Conservation (phyloP, 495 filamentous ascomycete genomes). For the Chaetomium fimeti region DNA sequence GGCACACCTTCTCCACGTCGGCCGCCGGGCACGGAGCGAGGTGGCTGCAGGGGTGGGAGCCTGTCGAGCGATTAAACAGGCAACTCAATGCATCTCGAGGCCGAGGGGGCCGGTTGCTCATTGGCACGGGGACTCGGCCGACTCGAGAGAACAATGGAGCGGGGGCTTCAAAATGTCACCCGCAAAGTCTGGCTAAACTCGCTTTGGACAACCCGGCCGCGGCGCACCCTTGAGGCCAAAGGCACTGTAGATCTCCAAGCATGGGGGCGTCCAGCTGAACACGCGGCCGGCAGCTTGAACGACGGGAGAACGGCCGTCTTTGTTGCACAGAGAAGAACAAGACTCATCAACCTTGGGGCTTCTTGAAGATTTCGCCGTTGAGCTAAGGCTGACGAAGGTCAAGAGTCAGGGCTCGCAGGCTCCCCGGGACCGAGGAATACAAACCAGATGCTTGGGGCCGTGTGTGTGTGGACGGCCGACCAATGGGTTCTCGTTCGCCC, state of each 20-base stretch:
- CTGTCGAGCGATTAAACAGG: constrained; percentile 40
- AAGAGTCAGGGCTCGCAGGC: background rate
- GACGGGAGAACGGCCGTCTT: background rate
- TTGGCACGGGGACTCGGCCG: constrained; percentile 34
- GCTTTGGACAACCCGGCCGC: constrained; percentile 25
- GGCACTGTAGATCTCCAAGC: constrained; percentile 23
- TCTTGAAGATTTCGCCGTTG: background rate
- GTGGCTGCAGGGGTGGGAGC: constrained; percentile 36
- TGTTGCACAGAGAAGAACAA: background rate
- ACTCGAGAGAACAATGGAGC: constrained; percentile 31
- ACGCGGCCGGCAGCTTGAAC: constrained; percentile 2
- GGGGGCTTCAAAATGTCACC: constrained; percentile 14
- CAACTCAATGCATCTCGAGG: constrained; percentile 36
- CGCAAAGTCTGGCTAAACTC: constrained; percentile 27
- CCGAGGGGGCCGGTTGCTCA: constrained; percentile 28
- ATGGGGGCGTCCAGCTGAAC: constrained; percentile 3
- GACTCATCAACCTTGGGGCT: background rate
- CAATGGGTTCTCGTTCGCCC: constrained; percentile 24
- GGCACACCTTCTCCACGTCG: constrained; percentile 33
- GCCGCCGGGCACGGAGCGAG: constrained; percentile 31
- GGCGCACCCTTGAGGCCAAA: constrained; percentile 7
- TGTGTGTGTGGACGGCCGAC: constrained; percentile 17
- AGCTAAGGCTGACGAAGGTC: background rate
- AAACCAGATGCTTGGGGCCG: constrained; percentile 2
- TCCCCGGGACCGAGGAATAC: constrained; percentile 14